Evolutionary conservation across 2,329 filamentous ascomycete genomes (phyloP).

Genomic region (Clarireedia paspali): DNA sequence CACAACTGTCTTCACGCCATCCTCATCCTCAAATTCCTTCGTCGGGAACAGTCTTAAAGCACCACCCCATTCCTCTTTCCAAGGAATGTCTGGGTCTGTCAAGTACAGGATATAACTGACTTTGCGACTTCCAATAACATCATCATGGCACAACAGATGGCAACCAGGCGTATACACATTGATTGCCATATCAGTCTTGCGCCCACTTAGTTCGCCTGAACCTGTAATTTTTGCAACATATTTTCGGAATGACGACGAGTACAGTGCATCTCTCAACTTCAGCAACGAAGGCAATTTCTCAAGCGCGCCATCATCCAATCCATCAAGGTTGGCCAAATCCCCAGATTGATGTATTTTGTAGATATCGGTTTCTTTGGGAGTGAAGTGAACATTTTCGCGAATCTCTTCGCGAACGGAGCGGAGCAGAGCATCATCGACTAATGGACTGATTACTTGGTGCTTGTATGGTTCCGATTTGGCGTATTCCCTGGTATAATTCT

Average conservation of each 20-base stretch:
- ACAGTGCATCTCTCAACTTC: slow-evolving; percentile 85
- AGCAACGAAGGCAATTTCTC: slow-evolving; percentile 84
- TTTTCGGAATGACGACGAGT: slow-evolving; percentile 81
- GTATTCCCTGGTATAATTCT: slow-evolving; percentile 54
- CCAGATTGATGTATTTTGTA: slow-evolving; percentile 99
- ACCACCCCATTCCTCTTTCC: slow-evolving; percentile 89
- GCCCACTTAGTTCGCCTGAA: slow-evolving; percentile 79
- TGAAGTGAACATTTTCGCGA: slow-evolving; percentile 85
- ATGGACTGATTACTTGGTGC: slow-evolving; percentile 77
- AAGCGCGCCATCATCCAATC: slow-evolving; percentile 78
- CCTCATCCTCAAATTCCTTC: slow-evolving; percentile 53
- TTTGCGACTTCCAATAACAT: slow-evolving; percentile 93
- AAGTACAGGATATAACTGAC: slow-evolving; percentile 97
- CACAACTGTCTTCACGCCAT: slow-evolving; percentile 69
- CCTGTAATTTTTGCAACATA: slow-evolving; percentile 83
- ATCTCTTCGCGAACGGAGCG: slow-evolving; percentile 85
- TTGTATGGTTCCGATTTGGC: slow-evolving; percentile 68
- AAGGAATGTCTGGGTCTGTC: slow-evolving; percentile 82
- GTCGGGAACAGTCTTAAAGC: slow-evolving; percentile 81
- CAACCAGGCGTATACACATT: slow-evolving; percentile 97
- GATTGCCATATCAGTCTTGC: slow-evolving; percentile 98
- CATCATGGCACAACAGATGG: slow-evolving; percentile 92
- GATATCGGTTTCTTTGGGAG: slow-evolving; percentile 97
- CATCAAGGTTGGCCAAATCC: slow-evolving; percentile 93
- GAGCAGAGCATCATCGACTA: slow-evolving; percentile 76